These are phyloP conservation scores for Suillus ampliporus DNA, from an alignment of 768 basidiomycete genomes.

Conservation along the genomic window DNA sequence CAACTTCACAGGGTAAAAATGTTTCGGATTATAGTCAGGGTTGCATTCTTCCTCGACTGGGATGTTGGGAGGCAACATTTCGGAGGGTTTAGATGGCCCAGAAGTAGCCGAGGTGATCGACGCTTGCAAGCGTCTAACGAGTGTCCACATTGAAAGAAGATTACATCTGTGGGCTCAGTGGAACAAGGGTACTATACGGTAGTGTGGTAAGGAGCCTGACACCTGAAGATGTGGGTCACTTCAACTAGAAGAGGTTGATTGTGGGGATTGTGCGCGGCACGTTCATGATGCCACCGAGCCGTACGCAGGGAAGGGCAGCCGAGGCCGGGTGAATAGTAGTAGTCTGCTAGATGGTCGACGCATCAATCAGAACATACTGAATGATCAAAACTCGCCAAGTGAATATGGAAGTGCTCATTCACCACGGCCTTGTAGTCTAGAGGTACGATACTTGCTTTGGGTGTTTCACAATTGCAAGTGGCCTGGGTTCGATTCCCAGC, in stretches of 20 bases:
- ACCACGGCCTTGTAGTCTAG: slow-evolving; percentile 39
- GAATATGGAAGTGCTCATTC: background rate
- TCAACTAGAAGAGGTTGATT: no score
- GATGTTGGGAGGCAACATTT: background rate
- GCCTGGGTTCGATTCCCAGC: slow-evolving; percentile 28
- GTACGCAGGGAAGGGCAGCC: no score
- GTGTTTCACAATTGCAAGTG: slow-evolving; percentile 28
- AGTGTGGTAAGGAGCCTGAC: no score
- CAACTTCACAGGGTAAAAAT: background rate
- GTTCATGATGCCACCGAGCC: no score
- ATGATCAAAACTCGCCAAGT: background rate
- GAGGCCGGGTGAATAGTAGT: no score
- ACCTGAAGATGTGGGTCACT: no score
- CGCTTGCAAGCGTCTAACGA: background rate
- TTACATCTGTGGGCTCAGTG: no score
- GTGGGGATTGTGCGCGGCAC: no score
- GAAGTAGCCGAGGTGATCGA: background rate
- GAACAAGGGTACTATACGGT: no score
- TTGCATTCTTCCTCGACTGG: background rate
- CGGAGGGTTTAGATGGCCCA: background rate
- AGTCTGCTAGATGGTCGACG: no score
- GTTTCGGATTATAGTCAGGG: background rate
- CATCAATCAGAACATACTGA: no score
- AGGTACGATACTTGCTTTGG: slow-evolving; percentile 48
- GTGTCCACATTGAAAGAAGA: background rate